phyloP scores from a whole-genome alignment of 306 rosid genomes.

The Begonia peltatifolia region DNA sequence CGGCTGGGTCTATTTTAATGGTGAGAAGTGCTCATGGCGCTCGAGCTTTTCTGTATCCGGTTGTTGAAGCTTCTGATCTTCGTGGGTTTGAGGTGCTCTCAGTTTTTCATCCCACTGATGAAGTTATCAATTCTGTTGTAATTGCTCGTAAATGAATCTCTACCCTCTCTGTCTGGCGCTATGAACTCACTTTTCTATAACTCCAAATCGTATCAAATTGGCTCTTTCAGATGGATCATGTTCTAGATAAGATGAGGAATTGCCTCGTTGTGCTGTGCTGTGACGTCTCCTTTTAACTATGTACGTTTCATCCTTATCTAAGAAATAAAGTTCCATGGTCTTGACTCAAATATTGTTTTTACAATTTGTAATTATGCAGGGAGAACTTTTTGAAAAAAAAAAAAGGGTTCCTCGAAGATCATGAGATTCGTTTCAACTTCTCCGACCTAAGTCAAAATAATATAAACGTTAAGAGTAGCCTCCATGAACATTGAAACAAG shows the following conservation, averaged over 20 bases:
- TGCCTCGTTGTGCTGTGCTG: not conserved
- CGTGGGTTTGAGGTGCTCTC: conserved; percentile 19
- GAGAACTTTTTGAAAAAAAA: no score
- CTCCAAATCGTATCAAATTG: not conserved
- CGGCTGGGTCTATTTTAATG: conserved; percentile 16
- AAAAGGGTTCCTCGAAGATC: no score
- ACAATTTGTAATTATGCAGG: no score
- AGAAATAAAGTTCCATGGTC: no score
- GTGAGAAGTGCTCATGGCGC: conserved; percentile 28
- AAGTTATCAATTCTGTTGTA: conserved; percentile 21
- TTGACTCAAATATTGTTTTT: no score
- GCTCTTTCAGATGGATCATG: conserved; percentile 3
- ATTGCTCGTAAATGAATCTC: conserved; percentile 10
- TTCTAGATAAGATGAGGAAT: conserved; percentile 1
- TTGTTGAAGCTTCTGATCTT: conserved; percentile 18
- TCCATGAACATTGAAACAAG: no score
- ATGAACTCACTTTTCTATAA: not conserved
- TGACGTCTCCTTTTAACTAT: no score
- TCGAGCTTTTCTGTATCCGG: conserved; percentile 22
- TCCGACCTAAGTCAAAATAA: no score
- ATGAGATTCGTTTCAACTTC: no score
- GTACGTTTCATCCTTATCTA: no score
- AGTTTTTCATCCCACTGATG: conserved; percentile 21
- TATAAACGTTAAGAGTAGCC: no score
- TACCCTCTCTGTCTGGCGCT: no score